Base-by-base conservation (phyloP, 2,329 filamentous ascomycete genomes). In the Diaporthe sp. region DNA sequence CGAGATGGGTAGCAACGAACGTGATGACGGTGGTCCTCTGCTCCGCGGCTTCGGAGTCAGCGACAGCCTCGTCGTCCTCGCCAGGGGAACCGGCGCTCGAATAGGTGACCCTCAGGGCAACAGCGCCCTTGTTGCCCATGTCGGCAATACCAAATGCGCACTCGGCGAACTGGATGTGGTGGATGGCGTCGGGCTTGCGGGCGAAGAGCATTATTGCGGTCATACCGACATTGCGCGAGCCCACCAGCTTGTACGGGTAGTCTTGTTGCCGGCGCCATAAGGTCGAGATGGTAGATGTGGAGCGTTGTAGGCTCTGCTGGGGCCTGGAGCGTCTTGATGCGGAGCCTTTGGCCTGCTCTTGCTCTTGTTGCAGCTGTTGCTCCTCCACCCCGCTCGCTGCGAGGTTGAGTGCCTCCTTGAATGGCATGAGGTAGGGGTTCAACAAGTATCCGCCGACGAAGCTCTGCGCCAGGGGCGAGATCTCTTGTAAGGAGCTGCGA, bases 71-170 rank as follows among this genome's bases (percentile, higher is more conserved):
- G 61, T 78, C 81, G 8, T 80, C 81, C 31, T 82, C 82, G 5
- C 86, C 83, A 55, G 86, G 85, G 6, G 79, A 79, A 20, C 83
- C 81, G 53, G 58, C 58, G 20, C 80, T 80, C 25, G 84, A 81
- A 80, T 94, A 93, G 20, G 91, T 88, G 58, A 97, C 84, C 47
- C 95, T 89, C 76, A 96, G 88, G 0, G 94, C 97, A 0, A 98
- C 94, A 4, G 95, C 96, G 42, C 96, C 97, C 85, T 99, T 99
- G 84, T 98, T 98, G 22, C 95, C 97, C 93, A 98, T 97, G 68
- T 96, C 93, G 75, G 92, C 93, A 1, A 95, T 84, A 0, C 97
- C 97, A 67, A 98, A 94, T 0, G 97, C 96, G 2, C 95, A 93
- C 72, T 94, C 94, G 2, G 94, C 95, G n/a, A 91, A 92, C 78